Evolutionary conservation across 768 basidiomycete genomes (phyloP).

Genomic region (Tulasnella sp.): DNA sequence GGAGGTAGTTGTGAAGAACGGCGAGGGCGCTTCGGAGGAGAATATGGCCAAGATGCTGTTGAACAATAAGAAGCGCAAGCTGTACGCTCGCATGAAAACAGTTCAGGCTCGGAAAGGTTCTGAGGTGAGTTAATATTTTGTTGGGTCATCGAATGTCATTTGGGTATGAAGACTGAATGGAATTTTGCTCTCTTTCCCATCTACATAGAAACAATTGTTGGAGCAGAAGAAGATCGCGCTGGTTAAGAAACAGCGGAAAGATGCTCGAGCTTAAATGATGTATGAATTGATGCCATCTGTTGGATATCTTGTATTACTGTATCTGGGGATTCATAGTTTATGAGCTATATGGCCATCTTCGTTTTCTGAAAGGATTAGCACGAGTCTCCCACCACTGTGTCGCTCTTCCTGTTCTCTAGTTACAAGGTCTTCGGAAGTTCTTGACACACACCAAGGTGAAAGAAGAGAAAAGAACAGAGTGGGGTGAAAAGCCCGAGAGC

Average conservation of each 20-base stretch:
- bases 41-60: conserved; percentile 98
- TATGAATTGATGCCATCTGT: too few relatives aligned
- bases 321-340: too few relatives aligned
- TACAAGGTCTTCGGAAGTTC: too few relatives aligned
- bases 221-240: conserved; percentile 47
- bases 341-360: too few relatives aligned
- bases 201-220: conserved; percentile 46
- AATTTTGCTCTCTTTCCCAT: conserved; percentile 7
- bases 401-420: too few relatives aligned
- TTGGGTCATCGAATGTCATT: background rate
- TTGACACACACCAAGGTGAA: too few relatives aligned
- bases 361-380: too few relatives aligned
- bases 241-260: conserved; percentile 38
- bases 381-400: too few relatives aligned
- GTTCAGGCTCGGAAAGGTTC: conserved; percentile 61
- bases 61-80: conserved; percentile 87
- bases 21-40: conserved; percentile 36
- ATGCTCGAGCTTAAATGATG: conserved; percentile 25
- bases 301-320: too few relatives aligned
- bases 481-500: too few relatives aligned
- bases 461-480: too few relatives aligned
- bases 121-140: conserved; percentile 82
- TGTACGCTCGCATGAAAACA: conserved; percentile 90
- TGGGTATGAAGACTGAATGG: conserved; percentile 15
- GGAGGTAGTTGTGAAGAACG: conserved; percentile 25